Evolutionary conservation across 2,329 filamentous ascomycete genomes (phyloP).

Genomic region (Fusarium albidum): DNA sequence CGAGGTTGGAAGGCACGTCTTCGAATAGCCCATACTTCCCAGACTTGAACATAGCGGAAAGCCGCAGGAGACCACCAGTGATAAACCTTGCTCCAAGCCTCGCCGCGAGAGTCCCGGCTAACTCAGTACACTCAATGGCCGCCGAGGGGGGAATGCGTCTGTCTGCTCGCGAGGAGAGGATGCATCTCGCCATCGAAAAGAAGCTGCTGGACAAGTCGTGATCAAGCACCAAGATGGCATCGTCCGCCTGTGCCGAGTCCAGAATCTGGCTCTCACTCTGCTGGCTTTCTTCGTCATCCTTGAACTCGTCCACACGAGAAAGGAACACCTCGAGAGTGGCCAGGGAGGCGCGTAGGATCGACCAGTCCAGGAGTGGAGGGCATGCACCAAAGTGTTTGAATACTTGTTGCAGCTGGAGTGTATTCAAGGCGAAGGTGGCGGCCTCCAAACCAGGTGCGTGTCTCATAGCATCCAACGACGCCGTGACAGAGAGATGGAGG

Average conservation of each 20-base stretch:
- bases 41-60: constrained; percentile 55
- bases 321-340: constrained; percentile 59
- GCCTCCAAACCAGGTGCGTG: constrained; percentile 55
- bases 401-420: constrained; percentile 58
- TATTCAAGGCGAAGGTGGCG: constrained; percentile 59
- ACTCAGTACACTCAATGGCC: constrained; percentile 51
- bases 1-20: constrained; percentile 49
- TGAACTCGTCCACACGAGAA: constrained; percentile 53
- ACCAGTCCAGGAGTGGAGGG: constrained; percentile 57
- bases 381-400: constrained; percentile 57
- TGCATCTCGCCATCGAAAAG: constrained; percentile 56
- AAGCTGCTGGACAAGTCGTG: constrained; percentile 56
- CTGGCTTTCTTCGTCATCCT: constrained; percentile 48
- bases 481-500: constrained; percentile 55
- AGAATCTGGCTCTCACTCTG: constrained; percentile 48
- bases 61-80: constrained; percentile 52
- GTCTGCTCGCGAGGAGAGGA: constrained; percentile 41
- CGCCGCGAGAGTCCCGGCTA: constrained; percentile 54
- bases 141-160: constrained; percentile 19
- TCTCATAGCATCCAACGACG: constrained; percentile 61
- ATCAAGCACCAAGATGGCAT: constrained; percentile 57
- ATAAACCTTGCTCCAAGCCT: constrained; percentile 56
- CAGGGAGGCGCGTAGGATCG: constrained; percentile 53
- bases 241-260: constrained; percentile 54
- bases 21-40: constrained; percentile 62